phyloP scores from a whole-genome alignment of 495 filamentous ascomycete genomes.

The Neurospora sp. region DNA sequence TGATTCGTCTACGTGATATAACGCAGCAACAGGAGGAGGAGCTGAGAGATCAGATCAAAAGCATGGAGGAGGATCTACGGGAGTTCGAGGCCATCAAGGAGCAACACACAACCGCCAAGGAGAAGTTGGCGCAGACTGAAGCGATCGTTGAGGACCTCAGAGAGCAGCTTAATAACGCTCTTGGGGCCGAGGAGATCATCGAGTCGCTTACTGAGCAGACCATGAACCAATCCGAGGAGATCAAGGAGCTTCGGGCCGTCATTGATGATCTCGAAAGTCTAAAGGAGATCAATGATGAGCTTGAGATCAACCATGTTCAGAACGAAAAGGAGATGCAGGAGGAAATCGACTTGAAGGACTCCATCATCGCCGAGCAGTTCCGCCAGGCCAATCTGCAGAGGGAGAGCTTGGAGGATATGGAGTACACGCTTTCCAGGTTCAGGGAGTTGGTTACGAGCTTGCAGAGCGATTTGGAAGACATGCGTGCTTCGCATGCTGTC shows the following conservation, averaged over 20 bases:
- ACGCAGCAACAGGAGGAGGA: constrained; percentile 80
- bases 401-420: constrained; percentile 69
- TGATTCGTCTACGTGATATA: constrained; percentile 75
- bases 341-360: constrained; percentile 76
- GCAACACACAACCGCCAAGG: constrained; percentile 58
- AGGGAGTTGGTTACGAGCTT: constrained; percentile 77
- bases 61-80: constrained; percentile 66
- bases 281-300: constrained; percentile 87
- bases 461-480: constrained; percentile 82
- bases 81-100: constrained; percentile 63
- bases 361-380: constrained; percentile 64
- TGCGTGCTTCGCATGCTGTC: constrained; percentile 81
- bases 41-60: constrained; percentile 62
- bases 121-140: constrained; percentile 61
- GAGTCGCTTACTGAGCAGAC: constrained; percentile 85
- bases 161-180: constrained; percentile 81
- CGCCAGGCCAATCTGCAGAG: constrained; percentile 58
- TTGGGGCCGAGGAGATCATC: constrained; percentile 84
- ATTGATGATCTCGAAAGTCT: constrained; percentile 80
- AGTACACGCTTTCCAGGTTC: constrained; percentile 82
- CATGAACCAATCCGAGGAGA: constrained; percentile 65
- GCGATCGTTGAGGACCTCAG: constrained; percentile 75
- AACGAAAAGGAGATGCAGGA: constrained; percentile 90
- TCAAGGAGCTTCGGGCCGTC: constrained; percentile 67
- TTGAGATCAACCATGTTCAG: constrained; percentile 87